phyloP scores from a whole-genome alignment of 2,329 filamentous ascomycete genomes.

The Aspergillus cejpii region DNA sequence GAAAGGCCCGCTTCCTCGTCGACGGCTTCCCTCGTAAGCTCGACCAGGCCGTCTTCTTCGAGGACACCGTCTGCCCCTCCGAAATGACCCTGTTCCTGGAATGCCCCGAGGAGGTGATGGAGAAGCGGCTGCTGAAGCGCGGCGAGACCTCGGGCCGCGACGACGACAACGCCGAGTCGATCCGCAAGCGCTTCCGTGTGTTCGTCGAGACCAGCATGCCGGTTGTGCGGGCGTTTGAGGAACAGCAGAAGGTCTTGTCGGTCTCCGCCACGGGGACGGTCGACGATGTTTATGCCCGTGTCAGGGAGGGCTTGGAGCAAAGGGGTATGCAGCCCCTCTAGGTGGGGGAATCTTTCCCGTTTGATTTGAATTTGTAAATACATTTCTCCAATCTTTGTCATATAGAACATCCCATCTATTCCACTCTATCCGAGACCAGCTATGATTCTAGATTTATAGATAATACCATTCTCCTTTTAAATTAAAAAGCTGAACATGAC shows the following conservation, averaged over 20 bases:
- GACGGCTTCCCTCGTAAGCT: conserved; percentile 92
- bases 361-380: not conserved
- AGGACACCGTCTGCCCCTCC: conserved; percentile 76
- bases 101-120: conserved; percentile 84
- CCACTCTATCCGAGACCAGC: not conserved
- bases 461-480: not conserved
- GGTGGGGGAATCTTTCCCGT: conserved; percentile 8
- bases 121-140: conserved; percentile 72
- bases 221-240: conserved; percentile 78
- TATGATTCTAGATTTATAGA: not conserved
- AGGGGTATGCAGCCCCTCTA: conserved; percentile 34
- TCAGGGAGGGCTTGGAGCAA: conserved; percentile 44
- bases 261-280: conserved; percentile 64
- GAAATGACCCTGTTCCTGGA: conserved; percentile 89
- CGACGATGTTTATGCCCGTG: conserved; percentile 56
- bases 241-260: conserved; percentile 70
- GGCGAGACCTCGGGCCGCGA: conserved; percentile 86
- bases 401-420: not conserved
- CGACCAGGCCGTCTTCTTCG: conserved; percentile 92
- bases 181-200: conserved; percentile 90
- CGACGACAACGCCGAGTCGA: conserved; percentile 93
- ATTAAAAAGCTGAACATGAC: conserved; percentile 7
- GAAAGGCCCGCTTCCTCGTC: conserved; percentile 65
- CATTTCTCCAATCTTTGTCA: not conserved
- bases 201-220: conserved; percentile 98